These are phyloP conservation scores for Termitomyces sp. DNA, from an alignment of 768 basidiomycete genomes.

Conservation along the genomic window DNA sequence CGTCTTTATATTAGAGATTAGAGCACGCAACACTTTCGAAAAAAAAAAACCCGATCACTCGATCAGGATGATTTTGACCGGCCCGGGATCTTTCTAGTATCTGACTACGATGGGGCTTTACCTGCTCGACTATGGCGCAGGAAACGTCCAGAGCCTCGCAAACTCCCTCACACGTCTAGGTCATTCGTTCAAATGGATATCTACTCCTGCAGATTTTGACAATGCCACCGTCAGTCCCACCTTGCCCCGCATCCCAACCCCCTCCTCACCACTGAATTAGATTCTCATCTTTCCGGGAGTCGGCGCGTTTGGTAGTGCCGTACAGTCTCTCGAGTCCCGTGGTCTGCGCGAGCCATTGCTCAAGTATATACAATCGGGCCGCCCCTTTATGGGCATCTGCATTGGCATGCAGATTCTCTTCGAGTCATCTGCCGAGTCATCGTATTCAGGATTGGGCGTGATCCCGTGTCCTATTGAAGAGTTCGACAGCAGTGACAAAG, in stretches of 20 bases:
- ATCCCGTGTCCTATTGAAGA: conserved; percentile 78
- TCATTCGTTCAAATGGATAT: conserved; percentile 87
- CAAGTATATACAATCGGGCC: conserved; percentile 80
- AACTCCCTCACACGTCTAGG: conserved; percentile 87
- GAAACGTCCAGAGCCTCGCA: conserved; percentile 90
- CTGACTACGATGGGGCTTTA: conserved; percentile 50
- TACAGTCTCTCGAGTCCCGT: conserved; percentile 66
- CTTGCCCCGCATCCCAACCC: conserved; percentile 8
- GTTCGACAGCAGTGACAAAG: conserved; percentile 71
- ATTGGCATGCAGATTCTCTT: conserved; percentile 98
- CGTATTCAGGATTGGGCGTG: conserved; percentile 72
- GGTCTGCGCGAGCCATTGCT: conserved; percentile 80
- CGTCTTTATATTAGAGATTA: not conserved
- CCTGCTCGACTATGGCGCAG: conserved; percentile 96
- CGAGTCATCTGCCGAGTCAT: conserved; percentile 78
- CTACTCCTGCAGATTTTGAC: conserved; percentile 74
- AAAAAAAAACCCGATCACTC: conserved; percentile 16
- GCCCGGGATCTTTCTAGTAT: not conserved
- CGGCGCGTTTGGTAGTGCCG: conserved; percentile 88
- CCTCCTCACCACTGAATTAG: conserved; percentile 39
- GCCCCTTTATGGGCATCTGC: conserved; percentile 97
- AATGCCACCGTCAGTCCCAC: conserved; percentile 76
- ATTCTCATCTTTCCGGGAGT: conserved; percentile 96
- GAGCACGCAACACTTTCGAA: conserved; percentile 16
- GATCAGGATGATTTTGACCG: conserved; percentile 6